Conservation (phyloP, 495 filamentous ascomycete genomes). For the Penicillium arizonense region DNA sequence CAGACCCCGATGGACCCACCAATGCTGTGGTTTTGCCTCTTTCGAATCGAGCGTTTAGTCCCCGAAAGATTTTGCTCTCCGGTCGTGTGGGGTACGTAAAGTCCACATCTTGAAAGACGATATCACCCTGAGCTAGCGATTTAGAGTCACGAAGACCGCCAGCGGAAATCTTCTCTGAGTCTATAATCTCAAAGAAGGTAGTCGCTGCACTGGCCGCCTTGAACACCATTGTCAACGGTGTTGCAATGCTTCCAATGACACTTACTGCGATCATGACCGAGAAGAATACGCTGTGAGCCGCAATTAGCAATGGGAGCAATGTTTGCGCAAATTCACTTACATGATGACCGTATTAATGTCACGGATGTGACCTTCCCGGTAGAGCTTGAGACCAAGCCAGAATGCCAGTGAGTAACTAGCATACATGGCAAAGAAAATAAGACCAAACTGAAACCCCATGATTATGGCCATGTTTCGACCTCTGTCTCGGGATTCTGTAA, state of each 20-base stretch:
- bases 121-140: slow-evolving; percentile 37
- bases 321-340: slow-evolving; percentile 26
- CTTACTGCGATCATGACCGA: slow-evolving; percentile 34
- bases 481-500: slow-evolving; percentile 56
- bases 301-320: no score
- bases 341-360: slow-evolving; percentile 50
- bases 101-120: slow-evolving; percentile 56
- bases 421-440: slow-evolving; percentile 44
- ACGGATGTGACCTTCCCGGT: slow-evolving; percentile 29
- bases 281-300: slow-evolving; percentile 36
- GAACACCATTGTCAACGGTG: slow-evolving; percentile 48
- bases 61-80: slow-evolving; percentile 35
- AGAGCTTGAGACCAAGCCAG: slow-evolving; percentile 47
- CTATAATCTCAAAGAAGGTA: slow-evolving; percentile 47
- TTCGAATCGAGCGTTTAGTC: slow-evolving; percentile 39
- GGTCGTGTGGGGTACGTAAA: slow-evolving; percentile 60
- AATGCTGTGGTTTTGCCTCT: slow-evolving; percentile 53
- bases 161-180: slow-evolving; percentile 36
- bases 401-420: slow-evolving; percentile 52
- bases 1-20: slow-evolving; percentile 59
- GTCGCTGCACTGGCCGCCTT: slow-evolving; percentile 45
- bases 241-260: slow-evolving; percentile 25
- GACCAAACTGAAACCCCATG: slow-evolving; percentile 26
- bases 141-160: slow-evolving; percentile 28
- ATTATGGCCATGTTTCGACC: slow-evolving; percentile 38